These are phyloP conservation scores for Dendrothele bispora DNA, from an alignment of 768 basidiomycete genomes.

Conservation along the genomic window DNA sequence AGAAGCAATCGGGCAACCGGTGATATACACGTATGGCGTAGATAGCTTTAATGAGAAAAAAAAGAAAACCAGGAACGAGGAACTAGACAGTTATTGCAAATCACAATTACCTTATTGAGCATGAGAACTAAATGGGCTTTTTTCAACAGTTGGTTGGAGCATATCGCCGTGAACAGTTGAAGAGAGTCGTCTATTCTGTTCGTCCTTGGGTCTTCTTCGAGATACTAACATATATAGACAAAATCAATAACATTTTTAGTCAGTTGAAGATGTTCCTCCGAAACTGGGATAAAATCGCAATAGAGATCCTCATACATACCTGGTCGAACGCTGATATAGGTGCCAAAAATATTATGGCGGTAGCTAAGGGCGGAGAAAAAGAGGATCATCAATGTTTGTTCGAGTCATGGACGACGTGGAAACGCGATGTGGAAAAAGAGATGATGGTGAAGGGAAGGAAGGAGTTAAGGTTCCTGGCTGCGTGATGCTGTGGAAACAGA, in stretches of 20 bases:
- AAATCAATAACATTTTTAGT: too few relatives aligned
- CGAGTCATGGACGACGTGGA: not conserved
- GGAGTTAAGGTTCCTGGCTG: too few relatives aligned
- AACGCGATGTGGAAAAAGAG: too few relatives aligned
- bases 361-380: constrained; percentile 46
- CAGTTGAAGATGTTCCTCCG: constrained; percentile 1
- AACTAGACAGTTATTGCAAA: not conserved
- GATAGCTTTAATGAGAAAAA: not conserved
- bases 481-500: too few relatives aligned
- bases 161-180: constrained; percentile 73
- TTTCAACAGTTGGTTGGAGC: constrained; percentile 72
- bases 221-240: constrained; percentile 51
- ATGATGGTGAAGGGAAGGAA: too few relatives aligned
- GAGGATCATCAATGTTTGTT: constrained; percentile 5
- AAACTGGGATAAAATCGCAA: not conserved
- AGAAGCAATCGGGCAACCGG: not conserved
- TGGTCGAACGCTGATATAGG: constrained; percentile 89
- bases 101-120: constrained; percentile 70
- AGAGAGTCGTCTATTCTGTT: constrained; percentile 79
- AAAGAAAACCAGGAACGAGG: not conserved
- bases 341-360: constrained; percentile 84
- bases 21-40: not conserved
- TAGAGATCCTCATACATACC: too few relatives aligned
- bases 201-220: constrained; percentile 78
- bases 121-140: constrained; percentile 73